These are phyloP conservation scores for Coemansia sp. DNA, from an alignment of 192 early-diverging fungal genomes.

Conservation along the genomic window DNA sequence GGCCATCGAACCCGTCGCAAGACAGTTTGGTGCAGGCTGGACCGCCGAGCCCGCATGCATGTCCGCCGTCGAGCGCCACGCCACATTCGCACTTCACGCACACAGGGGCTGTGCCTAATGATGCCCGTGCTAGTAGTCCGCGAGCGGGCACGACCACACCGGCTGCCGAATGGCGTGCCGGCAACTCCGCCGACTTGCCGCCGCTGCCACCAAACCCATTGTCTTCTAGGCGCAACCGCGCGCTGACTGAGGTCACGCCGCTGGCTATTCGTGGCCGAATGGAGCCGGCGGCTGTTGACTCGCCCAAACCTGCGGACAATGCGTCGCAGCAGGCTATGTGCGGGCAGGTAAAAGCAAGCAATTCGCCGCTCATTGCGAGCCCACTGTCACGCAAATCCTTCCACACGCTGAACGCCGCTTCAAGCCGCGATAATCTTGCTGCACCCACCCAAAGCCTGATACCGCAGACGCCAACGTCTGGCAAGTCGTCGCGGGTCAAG, in stretches of 20 bases:
- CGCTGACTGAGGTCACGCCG: slow-evolving; percentile 36
- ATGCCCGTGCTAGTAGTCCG: neutral
- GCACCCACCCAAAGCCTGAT: neutral
- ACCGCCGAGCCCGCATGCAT: slow-evolving; percentile 15
- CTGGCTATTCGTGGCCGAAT: slow-evolving; percentile 18
- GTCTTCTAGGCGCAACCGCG: slow-evolving; percentile 31
- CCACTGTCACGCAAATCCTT: slow-evolving; percentile 44
- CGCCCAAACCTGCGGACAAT: neutral
- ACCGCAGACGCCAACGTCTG: slow-evolving; percentile 1
- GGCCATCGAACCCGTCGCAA: slow-evolving; percentile 36
- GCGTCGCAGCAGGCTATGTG: slow-evolving; percentile 10
- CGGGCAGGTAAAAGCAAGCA: slow-evolving; percentile 18
- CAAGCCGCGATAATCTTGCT: slow-evolving; percentile 13
- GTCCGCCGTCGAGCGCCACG: slow-evolving; percentile 12
- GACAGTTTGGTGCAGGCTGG: slow-evolving; percentile 30
- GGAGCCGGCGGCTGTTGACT: slow-evolving; percentile 2
- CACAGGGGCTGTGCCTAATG: neutral
- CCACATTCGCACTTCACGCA: slow-evolving; percentile 1
- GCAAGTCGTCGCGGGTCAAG: neutral
- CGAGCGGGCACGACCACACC: neutral
- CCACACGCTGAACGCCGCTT: slow-evolving; percentile 17
- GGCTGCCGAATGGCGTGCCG: slow-evolving; percentile 13
- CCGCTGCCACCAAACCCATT: slow-evolving; percentile 23
- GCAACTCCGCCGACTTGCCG: slow-evolving; percentile 11
- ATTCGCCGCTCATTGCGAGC: slow-evolving; percentile 39